phyloP scores from a whole-genome alignment of 768 basidiomycete genomes.

The Hysterangium stoloniferum region DNA sequence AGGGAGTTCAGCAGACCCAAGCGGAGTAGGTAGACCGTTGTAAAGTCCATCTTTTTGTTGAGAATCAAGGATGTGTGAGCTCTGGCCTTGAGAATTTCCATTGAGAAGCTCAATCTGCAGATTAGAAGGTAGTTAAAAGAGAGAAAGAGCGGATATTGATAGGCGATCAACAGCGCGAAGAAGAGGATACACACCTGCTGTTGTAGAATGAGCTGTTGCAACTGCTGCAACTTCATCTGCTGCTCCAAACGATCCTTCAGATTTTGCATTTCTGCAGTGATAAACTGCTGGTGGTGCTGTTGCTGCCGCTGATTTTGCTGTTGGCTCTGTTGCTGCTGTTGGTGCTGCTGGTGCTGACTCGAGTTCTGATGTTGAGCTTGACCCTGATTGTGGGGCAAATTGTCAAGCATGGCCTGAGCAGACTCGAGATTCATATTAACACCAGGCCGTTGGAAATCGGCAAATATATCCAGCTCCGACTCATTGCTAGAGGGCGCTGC shows the following conservation, averaged over 20 bases:
- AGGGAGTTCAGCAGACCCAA: slow-evolving; percentile 63
- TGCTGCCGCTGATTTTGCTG: slow-evolving; percentile 8
- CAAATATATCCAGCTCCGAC: slow-evolving; percentile 3
- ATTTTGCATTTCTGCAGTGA: slow-evolving; percentile 7
- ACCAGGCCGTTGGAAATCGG: slow-evolving; percentile 3
- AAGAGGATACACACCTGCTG: slow-evolving; percentile 57
- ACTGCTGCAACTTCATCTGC: slow-evolving; percentile 70
- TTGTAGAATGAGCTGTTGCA: slow-evolving; percentile 82
- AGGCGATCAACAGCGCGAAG: slow-evolving; percentile 10
- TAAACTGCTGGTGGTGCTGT: background rate
- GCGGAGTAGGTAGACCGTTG: slow-evolving; percentile 60
- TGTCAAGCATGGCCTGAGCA: background rate
- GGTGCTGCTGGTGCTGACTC: background rate
- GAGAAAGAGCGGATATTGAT: background rate
- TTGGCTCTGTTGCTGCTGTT: slow-evolving; percentile 10
- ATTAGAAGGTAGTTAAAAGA: background rate
- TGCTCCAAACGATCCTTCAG: slow-evolving; percentile 20
- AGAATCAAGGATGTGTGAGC: slow-evolving; percentile 24
- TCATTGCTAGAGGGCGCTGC: background rate
- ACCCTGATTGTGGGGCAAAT: background rate
- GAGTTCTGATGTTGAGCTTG: background rate
- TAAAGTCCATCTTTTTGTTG: slow-evolving; percentile 25
- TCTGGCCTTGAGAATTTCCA: slow-evolving; percentile 27
- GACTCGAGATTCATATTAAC: background rate
- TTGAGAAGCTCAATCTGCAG: slow-evolving; percentile 65